phyloP scores from a whole-genome alignment of 2,329 filamentous ascomycete genomes.

The Xylaria sp. region DNA sequence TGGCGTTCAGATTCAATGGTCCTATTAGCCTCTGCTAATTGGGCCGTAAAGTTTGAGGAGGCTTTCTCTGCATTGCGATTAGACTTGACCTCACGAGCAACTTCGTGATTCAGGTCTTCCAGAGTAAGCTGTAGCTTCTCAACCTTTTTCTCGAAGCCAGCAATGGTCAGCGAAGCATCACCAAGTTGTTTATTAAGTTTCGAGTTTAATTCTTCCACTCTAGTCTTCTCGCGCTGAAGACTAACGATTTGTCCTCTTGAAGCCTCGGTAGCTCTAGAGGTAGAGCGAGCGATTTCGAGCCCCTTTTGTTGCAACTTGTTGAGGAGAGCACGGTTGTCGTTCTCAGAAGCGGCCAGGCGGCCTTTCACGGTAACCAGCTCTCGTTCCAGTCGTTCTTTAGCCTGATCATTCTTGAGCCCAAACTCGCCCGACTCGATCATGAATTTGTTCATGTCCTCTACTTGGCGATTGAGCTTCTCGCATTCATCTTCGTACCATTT shows the following conservation, averaged over 20 bases:
- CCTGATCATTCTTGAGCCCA: conserved; percentile 88
- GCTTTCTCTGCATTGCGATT: conserved; percentile 91
- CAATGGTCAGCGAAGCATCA: conserved; percentile 83
- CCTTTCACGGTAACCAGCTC: conserved; percentile 93
- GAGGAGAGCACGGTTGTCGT: conserved; percentile 92
- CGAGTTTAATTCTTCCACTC: conserved; percentile 82
- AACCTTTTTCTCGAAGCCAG: conserved; percentile 89
- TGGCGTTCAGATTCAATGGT: conserved; percentile 92
- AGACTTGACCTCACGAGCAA: conserved; percentile 88
- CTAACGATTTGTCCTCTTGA: conserved; percentile 79
- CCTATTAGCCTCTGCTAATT: conserved; percentile 88
- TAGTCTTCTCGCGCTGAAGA: conserved; percentile 84
- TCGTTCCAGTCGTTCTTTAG: conserved; percentile 90
- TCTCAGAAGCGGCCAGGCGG: conserved; percentile 89
- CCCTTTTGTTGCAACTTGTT: conserved; percentile 99
- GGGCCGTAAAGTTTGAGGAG: conserved; percentile 80
- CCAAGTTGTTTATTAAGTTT: conserved; percentile 85
- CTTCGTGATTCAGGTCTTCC: conserved; percentile 92
- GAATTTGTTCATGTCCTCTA: conserved; percentile 86
- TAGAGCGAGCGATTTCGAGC: conserved; percentile 91
- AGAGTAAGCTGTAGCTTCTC: conserved; percentile 89
- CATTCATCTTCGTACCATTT: conserved; percentile 84
- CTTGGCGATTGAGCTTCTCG: conserved; percentile 77
- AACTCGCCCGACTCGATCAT: conserved; percentile 91
- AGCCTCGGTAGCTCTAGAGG: conserved; percentile 84